Conservation (phyloP, 805 yeast genomes). For the Candida mattraensis region DNA sequence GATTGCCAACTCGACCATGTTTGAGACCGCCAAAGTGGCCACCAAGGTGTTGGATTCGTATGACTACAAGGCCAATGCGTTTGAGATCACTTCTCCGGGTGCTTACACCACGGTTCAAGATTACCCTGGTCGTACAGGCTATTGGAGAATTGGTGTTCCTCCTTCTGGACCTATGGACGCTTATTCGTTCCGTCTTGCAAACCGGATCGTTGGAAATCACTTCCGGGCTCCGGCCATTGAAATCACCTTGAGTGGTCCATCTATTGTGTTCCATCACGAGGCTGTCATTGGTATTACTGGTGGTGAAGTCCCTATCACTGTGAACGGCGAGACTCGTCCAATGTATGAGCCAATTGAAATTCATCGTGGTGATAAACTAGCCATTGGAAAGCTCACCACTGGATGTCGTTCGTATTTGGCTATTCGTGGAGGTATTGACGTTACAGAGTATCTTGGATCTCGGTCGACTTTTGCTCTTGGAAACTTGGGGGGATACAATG, state of each 20-base stretch:
- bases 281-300: constrained; percentile 83
- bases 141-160: constrained; percentile 93
- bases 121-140: constrained; percentile 85
- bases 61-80: constrained; percentile 76
- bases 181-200: constrained; percentile 85
- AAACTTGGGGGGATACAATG: constrained; percentile 90
- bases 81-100: constrained; percentile 86
- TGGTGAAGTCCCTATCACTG: constrained; percentile 67
- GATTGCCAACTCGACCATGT: constrained; percentile 81
- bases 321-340: constrained; percentile 55
- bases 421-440: constrained; percentile 90
- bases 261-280: constrained; percentile 78
- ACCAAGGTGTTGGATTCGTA: constrained; percentile 86
- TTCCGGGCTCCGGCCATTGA: constrained; percentile 85
- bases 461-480: constrained; percentile 95
- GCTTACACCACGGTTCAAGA: constrained; percentile 97
- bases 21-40: constrained; percentile 77
- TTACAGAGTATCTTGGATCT: constrained; percentile 92
- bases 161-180: constrained; percentile 99
- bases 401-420: constrained; percentile 94
- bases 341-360: constrained; percentile 76
- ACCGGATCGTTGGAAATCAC: constrained; percentile 87
- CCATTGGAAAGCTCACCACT: constrained; percentile 73
- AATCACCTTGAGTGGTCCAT: constrained; percentile 84
- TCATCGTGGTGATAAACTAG: constrained; percentile 71